A percentile compares a stretch with the other conserved stretches of the same genome.
Conservation (phyloP, 192 early-diverging fungal genomes). For the Entrophospora sp. region DNA sequence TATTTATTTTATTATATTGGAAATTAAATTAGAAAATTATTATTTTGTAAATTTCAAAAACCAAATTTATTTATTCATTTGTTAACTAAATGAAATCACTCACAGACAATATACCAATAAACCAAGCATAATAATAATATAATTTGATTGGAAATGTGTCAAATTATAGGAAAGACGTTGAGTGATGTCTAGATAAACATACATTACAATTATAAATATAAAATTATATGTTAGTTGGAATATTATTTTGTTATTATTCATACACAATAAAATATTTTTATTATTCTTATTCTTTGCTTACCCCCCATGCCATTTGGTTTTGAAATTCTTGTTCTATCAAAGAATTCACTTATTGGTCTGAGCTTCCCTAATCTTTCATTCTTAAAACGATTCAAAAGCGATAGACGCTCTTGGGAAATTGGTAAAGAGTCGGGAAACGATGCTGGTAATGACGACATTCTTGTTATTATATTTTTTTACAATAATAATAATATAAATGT, state of each 20-base stretch:
- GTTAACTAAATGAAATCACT: neutral
- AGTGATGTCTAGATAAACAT: slow-evolving; percentile 27
- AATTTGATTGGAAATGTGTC: slow-evolving; percentile 51
- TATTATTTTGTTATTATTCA: no score
- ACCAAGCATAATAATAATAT: slow-evolving; percentile 45
- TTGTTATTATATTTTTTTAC: no score
- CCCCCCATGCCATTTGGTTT: slow-evolving; percentile 33
- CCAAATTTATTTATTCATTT: neutral
- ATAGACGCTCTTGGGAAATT: neutral
- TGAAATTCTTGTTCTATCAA: slow-evolving; percentile 46
- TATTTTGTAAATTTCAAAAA: no score
- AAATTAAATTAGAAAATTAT: neutral
- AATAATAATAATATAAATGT: no score
- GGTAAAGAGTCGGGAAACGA: no score
- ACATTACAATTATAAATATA: no score
- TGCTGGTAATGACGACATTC: no score
- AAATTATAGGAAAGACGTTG: slow-evolving; percentile 46
- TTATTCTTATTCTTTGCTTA: slow-evolving; percentile 17
- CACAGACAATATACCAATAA: slow-evolving; percentile 49
- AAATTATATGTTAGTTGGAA: no score
- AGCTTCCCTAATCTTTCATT: slow-evolving; percentile 40
- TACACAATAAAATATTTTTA: no score
- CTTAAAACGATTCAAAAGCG: slow-evolving; percentile 14
- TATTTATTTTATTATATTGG: no score
- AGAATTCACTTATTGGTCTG: slow-evolving; percentile 43